A percentile compares a stretch with the other conserved stretches of the same genome.
These are phyloP conservation scores for Hyphopichia homilentoma DNA, from an alignment of 805 yeast genomes.

Conservation along the genomic window DNA sequence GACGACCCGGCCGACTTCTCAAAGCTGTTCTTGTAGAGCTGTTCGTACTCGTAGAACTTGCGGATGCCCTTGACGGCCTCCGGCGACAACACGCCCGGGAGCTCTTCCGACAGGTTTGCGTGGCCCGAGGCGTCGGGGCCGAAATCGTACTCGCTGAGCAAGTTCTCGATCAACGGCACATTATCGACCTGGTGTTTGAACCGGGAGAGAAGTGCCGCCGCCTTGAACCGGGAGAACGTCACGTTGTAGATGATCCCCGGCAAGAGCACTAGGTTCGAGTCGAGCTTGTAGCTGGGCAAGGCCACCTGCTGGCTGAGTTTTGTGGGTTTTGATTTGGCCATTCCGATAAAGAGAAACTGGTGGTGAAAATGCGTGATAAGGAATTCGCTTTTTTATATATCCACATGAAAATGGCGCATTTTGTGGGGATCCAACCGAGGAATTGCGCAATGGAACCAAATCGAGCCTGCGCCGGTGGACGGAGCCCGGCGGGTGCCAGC, in stretches of 20 bases:
- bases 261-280: conserved; percentile 45
- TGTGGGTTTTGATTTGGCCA: conserved; percentile 5
- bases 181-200: conserved; percentile 27
- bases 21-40: conserved; percentile 4
- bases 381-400: no score
- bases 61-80: conserved; percentile 31
- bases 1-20: conserved; percentile 2
- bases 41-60: conserved; percentile 16
- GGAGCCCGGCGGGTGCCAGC: no score
- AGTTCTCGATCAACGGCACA: conserved; percentile 25
- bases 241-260: conserved; percentile 65
- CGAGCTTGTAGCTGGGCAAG: conserved; percentile 39
- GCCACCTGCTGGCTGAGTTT: conserved; percentile 17
- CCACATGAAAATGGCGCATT: no score
- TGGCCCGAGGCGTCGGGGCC: conserved; percentile 9
- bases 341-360: no score
- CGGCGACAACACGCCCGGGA: conserved; percentile 21
- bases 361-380: no score
- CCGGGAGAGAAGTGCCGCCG: conserved; percentile 43
- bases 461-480: no score
- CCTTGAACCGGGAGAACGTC: conserved; percentile 45
- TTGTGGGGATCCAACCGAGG: no score
- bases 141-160: conserved; percentile 35
- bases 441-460: no score
- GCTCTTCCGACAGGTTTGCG: conserved; percentile 4